Evolutionary conservation across 768 basidiomycete genomes (phyloP).

Genomic region (Imleria badia): DNA sequence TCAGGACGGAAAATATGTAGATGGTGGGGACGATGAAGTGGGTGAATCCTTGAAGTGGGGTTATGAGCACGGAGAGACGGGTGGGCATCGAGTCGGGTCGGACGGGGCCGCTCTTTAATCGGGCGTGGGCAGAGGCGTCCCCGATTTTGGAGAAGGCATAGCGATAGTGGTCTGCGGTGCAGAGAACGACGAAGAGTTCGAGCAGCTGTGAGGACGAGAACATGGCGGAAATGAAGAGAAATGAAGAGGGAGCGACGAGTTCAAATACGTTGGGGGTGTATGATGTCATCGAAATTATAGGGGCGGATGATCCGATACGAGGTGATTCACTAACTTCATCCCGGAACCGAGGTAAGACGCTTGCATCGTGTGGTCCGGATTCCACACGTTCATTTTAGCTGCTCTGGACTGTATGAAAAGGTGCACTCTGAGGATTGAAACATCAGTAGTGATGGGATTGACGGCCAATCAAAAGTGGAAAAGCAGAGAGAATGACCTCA

Average conservation of each 20-base stretch:
- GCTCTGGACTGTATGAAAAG: no score
- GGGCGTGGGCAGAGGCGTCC: neutral
- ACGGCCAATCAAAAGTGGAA: no score
- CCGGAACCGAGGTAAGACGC: no score
- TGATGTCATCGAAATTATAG: neutral
- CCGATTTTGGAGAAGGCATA: neutral
- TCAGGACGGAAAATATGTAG: neutral
- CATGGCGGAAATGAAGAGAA: neutral
- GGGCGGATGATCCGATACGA: no score
- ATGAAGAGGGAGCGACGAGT: neutral
- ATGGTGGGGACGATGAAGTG: neutral
- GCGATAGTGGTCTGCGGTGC: neutral
- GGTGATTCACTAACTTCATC: no score
- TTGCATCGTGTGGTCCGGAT: no score
- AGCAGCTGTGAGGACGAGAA: neutral
- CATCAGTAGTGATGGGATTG: no score
- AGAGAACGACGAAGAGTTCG: neutral
- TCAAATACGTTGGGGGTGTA: no score
- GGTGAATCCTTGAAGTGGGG: neutral
- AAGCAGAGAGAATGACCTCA: no score
- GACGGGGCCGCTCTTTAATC: neutral
- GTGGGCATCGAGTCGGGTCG: neutral
- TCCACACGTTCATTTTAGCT: no score
- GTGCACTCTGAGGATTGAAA: no score
- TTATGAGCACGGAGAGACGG: neutral